phyloP scores from a whole-genome alignment of 1,284 basidiomycete species.

The Irpex sp. region DNA sequence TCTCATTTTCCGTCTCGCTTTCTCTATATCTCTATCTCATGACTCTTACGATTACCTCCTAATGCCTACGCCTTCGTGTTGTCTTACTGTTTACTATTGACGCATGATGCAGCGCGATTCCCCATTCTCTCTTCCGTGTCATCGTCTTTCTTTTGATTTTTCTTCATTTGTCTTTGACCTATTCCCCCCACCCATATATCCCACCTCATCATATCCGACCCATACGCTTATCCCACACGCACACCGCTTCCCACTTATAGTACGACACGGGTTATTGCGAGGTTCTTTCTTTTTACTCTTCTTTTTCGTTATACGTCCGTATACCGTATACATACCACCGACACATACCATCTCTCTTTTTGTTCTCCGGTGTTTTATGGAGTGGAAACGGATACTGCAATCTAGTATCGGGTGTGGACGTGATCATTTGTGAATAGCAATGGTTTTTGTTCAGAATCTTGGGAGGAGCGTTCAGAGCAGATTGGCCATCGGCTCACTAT shows the following conservation, averaged over 20 bases:
- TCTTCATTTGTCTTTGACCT: slow-evolving; percentile 22
- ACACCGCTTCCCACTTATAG: slow-evolving; percentile 26
- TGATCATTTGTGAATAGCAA: neutral
- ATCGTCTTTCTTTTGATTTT: slow-evolving; percentile 30
- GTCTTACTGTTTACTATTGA: slow-evolving; percentile 26
- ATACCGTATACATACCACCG: neutral
- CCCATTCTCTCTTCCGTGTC: slow-evolving; percentile 21
- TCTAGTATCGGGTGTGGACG: too few species aligned
- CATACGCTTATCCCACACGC: neutral
- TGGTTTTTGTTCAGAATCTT: neutral
- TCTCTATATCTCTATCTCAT: slow-evolving; percentile 27
- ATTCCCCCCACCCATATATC: neutral
- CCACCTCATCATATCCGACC: slow-evolving; percentile 10
- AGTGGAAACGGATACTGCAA: neutral
- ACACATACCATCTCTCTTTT: neutral
- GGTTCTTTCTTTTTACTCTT: slow-evolving; percentile 3
- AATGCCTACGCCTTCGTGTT: slow-evolving; percentile 30
- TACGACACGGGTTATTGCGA: slow-evolving; percentile 45
- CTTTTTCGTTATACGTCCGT: neutral
- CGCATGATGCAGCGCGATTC: slow-evolving; percentile 30
- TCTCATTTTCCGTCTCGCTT: slow-evolving; percentile 25
- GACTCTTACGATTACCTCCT: slow-evolving; percentile 51
- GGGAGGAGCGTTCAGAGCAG: too few species aligned
- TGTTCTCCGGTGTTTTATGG: neutral
- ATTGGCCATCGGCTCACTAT: too few species aligned